Percentiles rank a stretch among this genome's conserved stretches.
Evolutionary conservation across 2,329 filamentous ascomycete genomes (phyloP).

Genomic region (Aspergillus luchuensis): DNA sequence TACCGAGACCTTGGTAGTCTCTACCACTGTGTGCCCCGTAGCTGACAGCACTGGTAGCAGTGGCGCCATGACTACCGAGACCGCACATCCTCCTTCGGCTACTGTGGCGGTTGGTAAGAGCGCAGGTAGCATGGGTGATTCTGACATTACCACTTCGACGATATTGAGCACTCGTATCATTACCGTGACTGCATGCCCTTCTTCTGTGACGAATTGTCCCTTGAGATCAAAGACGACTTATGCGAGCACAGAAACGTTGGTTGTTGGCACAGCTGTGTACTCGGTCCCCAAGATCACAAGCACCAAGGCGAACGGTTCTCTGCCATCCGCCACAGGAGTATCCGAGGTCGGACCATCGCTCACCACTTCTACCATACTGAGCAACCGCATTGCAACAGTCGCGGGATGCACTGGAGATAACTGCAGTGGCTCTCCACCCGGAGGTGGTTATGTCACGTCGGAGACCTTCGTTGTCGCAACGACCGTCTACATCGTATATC

Average conservation of each 20-base stretch:
- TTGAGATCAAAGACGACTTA: conserved; percentile 17
- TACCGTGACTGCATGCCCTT: conserved; percentile 31
- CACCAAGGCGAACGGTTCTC: background rate
- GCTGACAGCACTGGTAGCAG: conserved; percentile 5
- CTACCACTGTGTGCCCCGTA: conserved; percentile 27
- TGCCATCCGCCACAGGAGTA: background rate
- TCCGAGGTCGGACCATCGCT: background rate
- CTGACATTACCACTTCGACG: conserved; percentile 25
- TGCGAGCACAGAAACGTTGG: conserved; percentile 25
- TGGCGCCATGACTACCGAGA: background rate
- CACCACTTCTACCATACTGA: background rate
- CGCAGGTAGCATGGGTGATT: background rate
- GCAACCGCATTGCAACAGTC: background rate
- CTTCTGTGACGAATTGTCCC: conserved; percentile 32
- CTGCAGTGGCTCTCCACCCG: background rate
- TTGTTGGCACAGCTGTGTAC: conserved; percentile 29
- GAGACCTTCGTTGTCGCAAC: background rate
- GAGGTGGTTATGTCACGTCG: background rate
- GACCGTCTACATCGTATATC: background rate
- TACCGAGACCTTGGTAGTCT: conserved; percentile 26
- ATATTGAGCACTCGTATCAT: conserved; percentile 24
- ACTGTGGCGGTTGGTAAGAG: background rate
- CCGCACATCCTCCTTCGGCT: background rate
- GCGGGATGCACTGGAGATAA: background rate
- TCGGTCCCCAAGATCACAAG: conserved; percentile 14